phyloP scores from a whole-genome alignment of 2,329 filamentous ascomycete species.

The Capronia epimyces region DNA sequence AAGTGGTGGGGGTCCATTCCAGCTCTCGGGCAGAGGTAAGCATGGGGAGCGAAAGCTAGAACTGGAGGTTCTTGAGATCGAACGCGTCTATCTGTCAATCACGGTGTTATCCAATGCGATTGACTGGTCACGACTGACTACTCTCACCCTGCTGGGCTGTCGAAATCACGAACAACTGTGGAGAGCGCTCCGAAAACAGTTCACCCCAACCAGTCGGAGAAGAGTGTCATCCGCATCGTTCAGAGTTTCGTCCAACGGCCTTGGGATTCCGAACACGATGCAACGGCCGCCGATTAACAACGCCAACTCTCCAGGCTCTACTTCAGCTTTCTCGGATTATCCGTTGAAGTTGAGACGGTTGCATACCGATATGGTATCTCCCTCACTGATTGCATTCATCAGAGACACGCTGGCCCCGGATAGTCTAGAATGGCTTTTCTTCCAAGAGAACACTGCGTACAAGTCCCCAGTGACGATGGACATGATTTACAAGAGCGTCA shows the following conservation, averaged over 20 bases:
- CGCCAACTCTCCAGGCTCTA: slow-evolving; percentile 27
- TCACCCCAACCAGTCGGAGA: slow-evolving; percentile 42
- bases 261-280: slow-evolving; percentile 41
- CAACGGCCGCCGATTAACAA: slow-evolving; percentile 49
- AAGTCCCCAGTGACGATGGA: slow-evolving; percentile 60
- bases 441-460: slow-evolving; percentile 60
- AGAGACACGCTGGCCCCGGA: slow-evolving; percentile 73
- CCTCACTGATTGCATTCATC: slow-evolving; percentile 65
- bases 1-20: slow-evolving; percentile 9
- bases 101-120: slow-evolving; percentile 64
- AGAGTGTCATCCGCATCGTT: slow-evolving; percentile 46
- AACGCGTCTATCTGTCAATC: slow-evolving; percentile 68
- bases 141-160: slow-evolving; percentile 68
- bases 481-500: slow-evolving; percentile 62
- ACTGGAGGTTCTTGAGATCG: slow-evolving; percentile 68
- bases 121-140: slow-evolving; percentile 68
- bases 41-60: slow-evolving; percentile 54
- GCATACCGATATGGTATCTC: slow-evolving; percentile 67
- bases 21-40: slow-evolving; percentile 13
- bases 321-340: slow-evolving; percentile 44
- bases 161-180: slow-evolving; percentile 68
- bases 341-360: slow-evolving; percentile 65
- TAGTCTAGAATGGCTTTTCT: slow-evolving; percentile 69
- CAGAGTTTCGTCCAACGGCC: slow-evolving; percentile 67
- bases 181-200: slow-evolving; percentile 63